These are phyloP conservation scores for Chernovozyma sophiae-reginae DNA, from an alignment of 1,139 yeast species.

Conservation along the genomic window DNA sequence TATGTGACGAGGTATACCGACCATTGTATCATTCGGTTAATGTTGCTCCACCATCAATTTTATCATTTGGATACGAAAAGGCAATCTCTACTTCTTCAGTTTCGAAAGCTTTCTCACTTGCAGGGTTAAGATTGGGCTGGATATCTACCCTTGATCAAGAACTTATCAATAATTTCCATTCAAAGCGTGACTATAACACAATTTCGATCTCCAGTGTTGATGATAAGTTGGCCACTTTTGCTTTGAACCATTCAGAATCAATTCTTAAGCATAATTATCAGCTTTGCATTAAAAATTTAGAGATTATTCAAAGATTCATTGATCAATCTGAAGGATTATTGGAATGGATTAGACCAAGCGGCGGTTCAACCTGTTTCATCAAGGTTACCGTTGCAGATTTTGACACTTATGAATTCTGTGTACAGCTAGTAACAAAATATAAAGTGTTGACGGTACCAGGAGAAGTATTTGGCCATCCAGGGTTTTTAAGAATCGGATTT, in stretches of 20 bases:
- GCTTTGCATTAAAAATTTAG: constrained; percentile 35
- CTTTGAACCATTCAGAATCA: constrained; percentile 27
- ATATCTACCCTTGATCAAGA: constrained; percentile 31
- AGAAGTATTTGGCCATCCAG: constrained; percentile 42
- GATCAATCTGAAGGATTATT: constrained; percentile 26
- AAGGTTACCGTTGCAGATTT: constrained; percentile 25
- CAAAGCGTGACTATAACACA: constrained; percentile 50
- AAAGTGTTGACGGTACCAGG: constrained; percentile 48
- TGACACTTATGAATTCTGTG: constrained; percentile 30
- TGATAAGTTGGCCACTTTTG: constrained; percentile 45
- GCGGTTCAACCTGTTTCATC: constrained; percentile 49
- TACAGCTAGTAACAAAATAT: constrained; percentile 30
- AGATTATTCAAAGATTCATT: constrained; percentile 31
- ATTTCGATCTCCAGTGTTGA: constrained; percentile 49
- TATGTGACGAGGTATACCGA: constrained; percentile 55
- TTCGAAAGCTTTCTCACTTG: constrained; percentile 54
- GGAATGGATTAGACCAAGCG: constrained; percentile 41
- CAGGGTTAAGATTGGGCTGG: constrained; percentile 58
- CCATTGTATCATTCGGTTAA: constrained; percentile 44
- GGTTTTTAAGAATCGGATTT: constrained; percentile 47
- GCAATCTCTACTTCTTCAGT: constrained; percentile 49
- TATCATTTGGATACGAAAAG: constrained; percentile 38
- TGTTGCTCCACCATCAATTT: constrained; percentile 32
- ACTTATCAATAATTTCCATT: constrained; percentile 29
- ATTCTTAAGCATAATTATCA: constrained; percentile 36